Evolutionary conservation across 768 basidiomycete genomes (phyloP).

Genomic region (Galerina sulciceps): DNA sequence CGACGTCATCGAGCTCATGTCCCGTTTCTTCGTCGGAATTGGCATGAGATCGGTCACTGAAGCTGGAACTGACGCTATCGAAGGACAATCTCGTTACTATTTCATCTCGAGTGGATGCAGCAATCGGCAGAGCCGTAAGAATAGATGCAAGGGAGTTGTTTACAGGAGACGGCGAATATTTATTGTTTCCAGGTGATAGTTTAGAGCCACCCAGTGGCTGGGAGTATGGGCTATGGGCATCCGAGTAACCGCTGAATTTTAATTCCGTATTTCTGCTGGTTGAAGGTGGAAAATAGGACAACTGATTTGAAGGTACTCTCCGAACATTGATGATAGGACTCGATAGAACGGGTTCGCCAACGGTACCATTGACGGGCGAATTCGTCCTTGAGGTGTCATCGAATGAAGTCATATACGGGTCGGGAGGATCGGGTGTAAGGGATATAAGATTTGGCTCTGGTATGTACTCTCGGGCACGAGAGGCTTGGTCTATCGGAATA

Average conservation of each 20-base stretch:
- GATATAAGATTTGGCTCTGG: constrained; percentile 28
- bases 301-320: constrained; percentile 52
- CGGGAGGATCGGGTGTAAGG: constrained; percentile 25
- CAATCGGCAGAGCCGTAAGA: constrained; percentile 51
- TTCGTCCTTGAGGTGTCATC: constrained; percentile 18
- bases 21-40: constrained; percentile 39
- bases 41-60: constrained; percentile 38
- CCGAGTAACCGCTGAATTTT: constrained; percentile 13
- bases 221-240: constrained; percentile 1
- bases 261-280: constrained; percentile 25
- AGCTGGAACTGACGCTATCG: constrained; percentile 51
- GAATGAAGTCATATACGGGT: constrained; percentile 10
- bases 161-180: constrained; percentile 32
- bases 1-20: constrained; percentile 51
- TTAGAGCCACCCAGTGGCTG: constrained; percentile 14
- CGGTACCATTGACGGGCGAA: constrained; percentile 2
- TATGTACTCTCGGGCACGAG: constrained; percentile 44
- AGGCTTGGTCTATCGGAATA: constrained; percentile 71
- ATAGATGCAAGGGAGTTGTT: constrained; percentile 45
- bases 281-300: constrained; percentile 61
- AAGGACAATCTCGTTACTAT: constrained; percentile 60
- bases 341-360: constrained; percentile 17
- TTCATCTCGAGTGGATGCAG: constrained; percentile 56
- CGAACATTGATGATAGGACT: constrained; percentile 35
- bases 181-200: constrained; percentile 23